These are phyloP conservation scores for Angomonas deanei DNA, from an alignment of 208 protist genomes.

Conservation along the genomic window DNA sequence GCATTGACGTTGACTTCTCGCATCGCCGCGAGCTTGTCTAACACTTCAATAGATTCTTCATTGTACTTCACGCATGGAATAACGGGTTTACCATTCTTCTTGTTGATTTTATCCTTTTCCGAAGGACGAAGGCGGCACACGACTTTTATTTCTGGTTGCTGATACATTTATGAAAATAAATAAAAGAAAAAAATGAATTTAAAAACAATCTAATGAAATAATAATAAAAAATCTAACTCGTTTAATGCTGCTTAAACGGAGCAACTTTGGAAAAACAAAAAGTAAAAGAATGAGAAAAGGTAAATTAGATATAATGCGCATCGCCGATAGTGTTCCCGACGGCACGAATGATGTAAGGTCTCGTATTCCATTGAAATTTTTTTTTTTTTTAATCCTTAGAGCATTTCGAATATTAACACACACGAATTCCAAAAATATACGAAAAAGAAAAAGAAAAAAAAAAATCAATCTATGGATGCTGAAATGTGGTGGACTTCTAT, in stretches of 20 bases:
- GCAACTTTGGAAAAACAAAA: constrained; percentile 1
- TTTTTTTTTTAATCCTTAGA: not conserved
- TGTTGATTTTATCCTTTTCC: constrained; percentile 1
- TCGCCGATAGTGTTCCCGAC: too few relatives aligned
- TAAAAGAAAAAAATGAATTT: not conserved
- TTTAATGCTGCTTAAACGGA: constrained; percentile 1
- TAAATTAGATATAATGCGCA: too few relatives aligned
- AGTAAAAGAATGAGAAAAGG: not conserved
- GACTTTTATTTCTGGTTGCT: constrained; percentile 32
- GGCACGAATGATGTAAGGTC: too few relatives aligned
- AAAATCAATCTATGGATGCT: constrained; percentile 3
- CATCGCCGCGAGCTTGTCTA: constrained; percentile 5
- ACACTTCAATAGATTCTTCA: constrained; percentile 25
- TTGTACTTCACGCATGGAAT: constrained; percentile 29
- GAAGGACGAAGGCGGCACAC: constrained; percentile 40
- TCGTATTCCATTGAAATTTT: too few relatives aligned
- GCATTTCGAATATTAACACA: not conserved
- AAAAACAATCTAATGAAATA: constrained; percentile 4
- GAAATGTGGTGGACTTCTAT: too few relatives aligned
- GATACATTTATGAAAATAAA: constrained; percentile 10
- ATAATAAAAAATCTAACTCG: constrained; percentile 1
- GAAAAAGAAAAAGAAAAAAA: constrained; percentile 9
- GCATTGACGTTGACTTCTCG: not conserved
- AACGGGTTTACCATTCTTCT: not conserved
- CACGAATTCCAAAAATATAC: too few relatives aligned